Evolutionary conservation across 1,284 basidiomycete genomes (phyloP).

Genomic region (Naganishia sp.): DNA sequence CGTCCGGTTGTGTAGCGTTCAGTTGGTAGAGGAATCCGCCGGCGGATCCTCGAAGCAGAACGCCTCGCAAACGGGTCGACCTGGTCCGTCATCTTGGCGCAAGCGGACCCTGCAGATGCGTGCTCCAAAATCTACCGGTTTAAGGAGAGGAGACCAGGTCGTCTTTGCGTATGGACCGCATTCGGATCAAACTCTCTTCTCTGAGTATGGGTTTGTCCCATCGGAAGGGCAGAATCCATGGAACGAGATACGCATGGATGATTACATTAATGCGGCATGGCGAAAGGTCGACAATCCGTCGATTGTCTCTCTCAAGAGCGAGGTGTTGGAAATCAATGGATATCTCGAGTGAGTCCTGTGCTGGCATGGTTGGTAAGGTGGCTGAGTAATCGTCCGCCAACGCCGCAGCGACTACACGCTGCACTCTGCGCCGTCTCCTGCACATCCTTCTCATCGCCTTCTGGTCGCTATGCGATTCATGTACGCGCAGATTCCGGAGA

Average conservation of each 20-base stretch:
- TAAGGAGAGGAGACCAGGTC: slow-evolving; percentile 64
- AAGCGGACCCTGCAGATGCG: slow-evolving; percentile 58
- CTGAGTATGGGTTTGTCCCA: slow-evolving; percentile 79
- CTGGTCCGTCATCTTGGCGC: slow-evolving; percentile 1
- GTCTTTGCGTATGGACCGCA: slow-evolving; percentile 75
- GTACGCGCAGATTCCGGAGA: slow-evolving; percentile 51
- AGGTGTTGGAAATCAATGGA: slow-evolving; percentile 60
- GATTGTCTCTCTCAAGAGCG: slow-evolving; percentile 57
- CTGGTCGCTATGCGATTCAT: slow-evolving; percentile 69
- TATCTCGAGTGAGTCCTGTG: slow-evolving; percentile 68
- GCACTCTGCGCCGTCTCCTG: slow-evolving; percentile 61
- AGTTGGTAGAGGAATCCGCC: slow-evolving; percentile 1
- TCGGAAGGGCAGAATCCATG: slow-evolving; percentile 45
- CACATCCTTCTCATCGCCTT: slow-evolving; percentile 73
- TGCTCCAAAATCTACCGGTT: slow-evolving; percentile 56
- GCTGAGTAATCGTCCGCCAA: slow-evolving; percentile 9
- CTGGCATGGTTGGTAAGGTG: slow-evolving; percentile 20
- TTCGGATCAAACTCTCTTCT: slow-evolving; percentile 69
- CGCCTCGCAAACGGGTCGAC: not conserved
- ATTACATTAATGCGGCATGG: slow-evolving; percentile 58
- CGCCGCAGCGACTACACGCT: slow-evolving; percentile 69
- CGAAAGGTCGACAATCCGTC: slow-evolving; percentile 47
- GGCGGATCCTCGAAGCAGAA: slow-evolving; percentile 34
- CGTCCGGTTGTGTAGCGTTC: slow-evolving; percentile 1
- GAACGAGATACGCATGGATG: slow-evolving; percentile 66